Evolutionary conservation across 768 basidiomycete species (phyloP).

Genomic region (Naganishia vishniacii): DNA sequence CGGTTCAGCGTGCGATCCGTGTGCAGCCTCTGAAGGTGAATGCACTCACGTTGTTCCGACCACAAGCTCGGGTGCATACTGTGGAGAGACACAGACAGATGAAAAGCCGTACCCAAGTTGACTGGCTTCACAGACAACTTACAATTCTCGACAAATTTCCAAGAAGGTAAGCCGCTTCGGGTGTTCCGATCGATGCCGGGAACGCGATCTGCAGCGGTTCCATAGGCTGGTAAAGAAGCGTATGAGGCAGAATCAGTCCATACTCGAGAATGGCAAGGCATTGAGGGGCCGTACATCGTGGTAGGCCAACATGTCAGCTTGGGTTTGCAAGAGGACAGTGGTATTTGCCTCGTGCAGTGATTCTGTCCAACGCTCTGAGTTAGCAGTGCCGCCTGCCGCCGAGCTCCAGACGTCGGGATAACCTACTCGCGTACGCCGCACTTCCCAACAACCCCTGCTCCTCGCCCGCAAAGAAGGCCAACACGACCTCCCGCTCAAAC

Average conservation of each 20-base stretch:
- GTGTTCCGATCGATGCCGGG: constrained; percentile 69
- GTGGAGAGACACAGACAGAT: too few relatives aligned
- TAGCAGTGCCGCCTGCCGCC: not conserved
- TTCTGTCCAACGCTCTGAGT: constrained; percentile 48
- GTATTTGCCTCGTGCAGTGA: constrained; percentile 58
- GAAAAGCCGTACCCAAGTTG: too few relatives aligned
- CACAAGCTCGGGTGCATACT: constrained; percentile 35
- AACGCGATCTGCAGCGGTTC: constrained; percentile 81
- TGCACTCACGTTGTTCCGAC: constrained; percentile 32
- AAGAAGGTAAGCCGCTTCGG: constrained; percentile 69
- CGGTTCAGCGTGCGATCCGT: not conserved
- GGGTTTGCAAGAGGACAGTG: constrained; percentile 75
- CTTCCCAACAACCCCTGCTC: constrained; percentile 83
- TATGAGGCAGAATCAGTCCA: too few relatives aligned
- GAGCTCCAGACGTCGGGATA: not conserved
- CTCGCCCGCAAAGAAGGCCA: constrained; percentile 82
- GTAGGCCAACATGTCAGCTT: constrained; percentile 89
- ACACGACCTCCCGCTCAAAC: constrained; percentile 71
- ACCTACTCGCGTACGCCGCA: constrained; percentile 69
- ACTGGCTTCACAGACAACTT: too few relatives aligned
- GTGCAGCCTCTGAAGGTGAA: too few relatives aligned
- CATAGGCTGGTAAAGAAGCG: too few relatives aligned
- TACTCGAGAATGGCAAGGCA: too few relatives aligned
- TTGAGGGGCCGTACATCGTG: too few relatives aligned
- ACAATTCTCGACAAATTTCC: constrained; percentile 71